Percentiles rank a stretch among this genome's conserved stretches.
Evolutionary conservation across 2,329 filamentous ascomycete genomes (phyloP).

Genomic region (Zasmidium cellare): DNA sequence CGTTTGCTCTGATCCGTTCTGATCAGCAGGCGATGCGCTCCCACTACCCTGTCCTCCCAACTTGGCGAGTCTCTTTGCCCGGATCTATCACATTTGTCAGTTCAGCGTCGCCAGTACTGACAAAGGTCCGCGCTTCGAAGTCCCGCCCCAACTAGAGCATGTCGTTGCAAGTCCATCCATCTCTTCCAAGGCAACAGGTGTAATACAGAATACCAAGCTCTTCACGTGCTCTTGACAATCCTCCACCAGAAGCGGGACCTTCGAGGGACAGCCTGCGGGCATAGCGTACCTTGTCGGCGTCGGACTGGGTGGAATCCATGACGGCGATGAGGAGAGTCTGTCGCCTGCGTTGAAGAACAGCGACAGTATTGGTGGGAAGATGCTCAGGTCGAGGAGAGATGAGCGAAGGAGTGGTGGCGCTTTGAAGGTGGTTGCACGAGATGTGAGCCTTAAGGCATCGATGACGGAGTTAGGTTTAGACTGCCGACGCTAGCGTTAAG

Average conservation of each 20-base stretch:
- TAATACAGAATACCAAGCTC: no score
- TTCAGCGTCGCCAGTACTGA: constrained; percentile 1
- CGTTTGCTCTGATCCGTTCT: not conserved
- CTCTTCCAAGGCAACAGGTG: no score
- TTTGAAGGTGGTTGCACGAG: no score
- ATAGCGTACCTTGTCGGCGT: constrained; percentile 48
- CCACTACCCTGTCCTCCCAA: constrained; percentile 46
- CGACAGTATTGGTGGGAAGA: no score
- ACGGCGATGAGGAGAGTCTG: constrained; percentile 5
- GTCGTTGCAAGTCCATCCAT: no score
- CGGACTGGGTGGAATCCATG: constrained; percentile 38
- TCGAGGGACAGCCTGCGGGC: no score
- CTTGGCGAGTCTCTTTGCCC: constrained; percentile 67
- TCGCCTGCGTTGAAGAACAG: not conserved
- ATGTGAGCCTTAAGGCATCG: not conserved
- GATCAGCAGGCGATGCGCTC: constrained; percentile 14
- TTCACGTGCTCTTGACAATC: not conserved
- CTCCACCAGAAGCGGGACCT: not conserved
- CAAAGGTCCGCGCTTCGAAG: not conserved
- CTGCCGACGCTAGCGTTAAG: not conserved
- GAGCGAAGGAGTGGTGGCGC: no score
- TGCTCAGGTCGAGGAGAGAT: no score
- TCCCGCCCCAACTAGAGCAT: no score
- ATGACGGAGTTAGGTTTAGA: not conserved
- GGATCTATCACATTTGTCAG: constrained; percentile 52